Evolutionary conservation across 345 rosid genomes (phyloP), one percentile per base, ranked within the genome.

Genomic region (Citrus hindsii): DNA sequence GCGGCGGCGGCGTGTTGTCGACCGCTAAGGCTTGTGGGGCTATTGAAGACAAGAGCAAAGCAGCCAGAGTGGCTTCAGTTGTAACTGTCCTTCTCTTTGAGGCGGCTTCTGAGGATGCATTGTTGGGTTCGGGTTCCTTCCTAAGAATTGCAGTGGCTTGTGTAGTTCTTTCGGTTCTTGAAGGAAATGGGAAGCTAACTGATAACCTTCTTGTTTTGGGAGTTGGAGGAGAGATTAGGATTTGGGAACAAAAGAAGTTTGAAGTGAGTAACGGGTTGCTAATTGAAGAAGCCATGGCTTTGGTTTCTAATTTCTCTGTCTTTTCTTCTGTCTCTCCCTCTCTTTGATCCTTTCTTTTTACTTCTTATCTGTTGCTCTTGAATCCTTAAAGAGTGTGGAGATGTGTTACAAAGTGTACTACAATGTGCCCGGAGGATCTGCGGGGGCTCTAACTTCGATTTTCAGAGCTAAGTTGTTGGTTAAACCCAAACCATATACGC

Each of bases 1-100:
- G 77, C 0, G 83, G 78, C 9, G 87, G 77, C 0, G 83, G 78
- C 9, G 88, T 4, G 65, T 51, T 82, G 38, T 92, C 92, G 1
- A 87, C 16, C 21, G 96, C 94, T n/a, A 89, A 73, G 14, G 91
- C 96, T 66, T 67, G 89, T 2, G 91, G 88, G 5, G 87, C 59
- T 16, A 81, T 46, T 1, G 95, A 90, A 33, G 91, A 84, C 69
- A 88, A 79, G 38, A 88, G 80, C 28, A 90, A 46, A 51, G 95
- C 89, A 65, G 93, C 90, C 33, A 88, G 67, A 14, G 89, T 81
- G 21, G 85, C 83, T 48, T 87, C 77, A 3, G 93, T 83, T 56
- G 80, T 58, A 21, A 81, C 67, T 32, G 76, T 24, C 38, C n/a
- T 58, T 24, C 30, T 64, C 59, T 67, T 85, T 1, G 72, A 37